Evolutionary conservation across 768 basidiomycete species (phyloP).

Genomic region (Pisolithus tinctorius): DNA sequence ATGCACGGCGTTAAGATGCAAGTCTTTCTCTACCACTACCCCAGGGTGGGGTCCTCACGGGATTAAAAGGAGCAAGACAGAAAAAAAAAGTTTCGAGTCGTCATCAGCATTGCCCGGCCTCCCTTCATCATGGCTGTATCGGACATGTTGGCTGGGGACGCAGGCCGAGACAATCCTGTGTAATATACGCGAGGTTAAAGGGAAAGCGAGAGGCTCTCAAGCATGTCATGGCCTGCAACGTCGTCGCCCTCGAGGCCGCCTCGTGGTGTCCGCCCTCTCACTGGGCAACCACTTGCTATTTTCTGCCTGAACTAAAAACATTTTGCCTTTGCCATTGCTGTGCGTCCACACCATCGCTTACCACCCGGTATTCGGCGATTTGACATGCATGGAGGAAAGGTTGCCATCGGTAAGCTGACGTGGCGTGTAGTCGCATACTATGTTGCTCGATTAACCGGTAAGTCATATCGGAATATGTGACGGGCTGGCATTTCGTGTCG

Average conservation of each 20-base stretch:
- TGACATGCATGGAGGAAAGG: background rate
- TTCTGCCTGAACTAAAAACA: constrained; percentile 2
- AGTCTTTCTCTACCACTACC: background rate
- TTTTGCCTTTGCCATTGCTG: background rate
- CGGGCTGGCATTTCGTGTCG: too few relatives aligned
- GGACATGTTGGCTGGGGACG: background rate
- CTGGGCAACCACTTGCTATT: constrained; percentile 10
- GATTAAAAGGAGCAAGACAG: background rate
- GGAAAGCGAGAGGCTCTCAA: background rate
- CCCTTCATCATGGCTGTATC: background rate
- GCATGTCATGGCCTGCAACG: background rate
- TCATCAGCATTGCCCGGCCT: too few relatives aligned
- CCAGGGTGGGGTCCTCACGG: too few relatives aligned
- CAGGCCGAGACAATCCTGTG: background rate
- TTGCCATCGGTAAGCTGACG: background rate
- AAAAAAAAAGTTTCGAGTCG: too few relatives aligned
- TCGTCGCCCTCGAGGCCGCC: constrained; percentile 17
- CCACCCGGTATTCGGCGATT: background rate
- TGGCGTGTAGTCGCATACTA: background rate
- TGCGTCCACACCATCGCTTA: background rate
- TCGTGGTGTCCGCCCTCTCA: constrained; percentile 13
- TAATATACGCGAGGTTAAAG: background rate
- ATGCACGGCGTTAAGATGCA: constrained; percentile 4
- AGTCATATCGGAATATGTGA: too few relatives aligned
- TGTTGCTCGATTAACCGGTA: too few relatives aligned